Conservation (phyloP, 176 grass and related monocot species). For the Oryza punctata region DNA sequence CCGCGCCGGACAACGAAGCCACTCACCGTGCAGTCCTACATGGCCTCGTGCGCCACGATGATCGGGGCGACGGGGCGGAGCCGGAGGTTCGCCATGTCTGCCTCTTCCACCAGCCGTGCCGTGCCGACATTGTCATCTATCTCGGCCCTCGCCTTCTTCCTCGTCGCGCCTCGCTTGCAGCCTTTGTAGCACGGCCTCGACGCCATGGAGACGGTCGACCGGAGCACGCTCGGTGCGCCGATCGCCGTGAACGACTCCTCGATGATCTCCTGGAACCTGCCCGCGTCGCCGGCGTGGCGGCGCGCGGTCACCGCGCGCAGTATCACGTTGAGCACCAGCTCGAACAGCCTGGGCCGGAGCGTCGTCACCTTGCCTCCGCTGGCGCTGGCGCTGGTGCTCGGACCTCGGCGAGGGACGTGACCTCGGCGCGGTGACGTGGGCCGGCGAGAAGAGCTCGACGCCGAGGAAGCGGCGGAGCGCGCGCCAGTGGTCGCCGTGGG, state of each 20-base stretch:
- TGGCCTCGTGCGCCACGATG: conserved; percentile 61
- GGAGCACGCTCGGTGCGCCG: conserved; percentile 39
- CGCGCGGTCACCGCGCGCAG: conserved; percentile 31
- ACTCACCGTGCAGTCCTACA: conserved; percentile 48
- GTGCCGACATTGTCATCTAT: conserved; percentile 40
- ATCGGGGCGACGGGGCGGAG: conserved; percentile 46
- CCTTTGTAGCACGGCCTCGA: background rate
- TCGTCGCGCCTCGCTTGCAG: conserved; percentile 37
- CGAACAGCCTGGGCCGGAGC: conserved; percentile 38
- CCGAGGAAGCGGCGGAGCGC: conserved; percentile 57
- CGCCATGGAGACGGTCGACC: conserved; percentile 32
- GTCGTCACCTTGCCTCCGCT: background rate
- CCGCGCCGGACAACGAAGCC: conserved; percentile 45
- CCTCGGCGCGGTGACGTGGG: conserved; percentile 59
- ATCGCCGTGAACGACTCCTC: conserved; percentile 36
- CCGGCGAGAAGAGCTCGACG: conserved; percentile 45
- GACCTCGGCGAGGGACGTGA: conserved; percentile 12
- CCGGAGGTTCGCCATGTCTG: conserved; percentile 48
- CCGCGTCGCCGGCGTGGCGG: conserved; percentile 6
- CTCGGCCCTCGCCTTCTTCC: conserved; percentile 43
- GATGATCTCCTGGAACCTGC: conserved; percentile 44
- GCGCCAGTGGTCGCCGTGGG: too few relatives aligned
- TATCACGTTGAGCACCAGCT: conserved; percentile 54
- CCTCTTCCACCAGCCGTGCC: conserved; percentile 45
- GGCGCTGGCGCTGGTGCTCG: conserved; percentile 18